These are phyloP conservation scores for Ophiocordyceps unilateralis DNA, from an alignment of 2,329 filamentous ascomycete species.

Conservation along the genomic window DNA sequence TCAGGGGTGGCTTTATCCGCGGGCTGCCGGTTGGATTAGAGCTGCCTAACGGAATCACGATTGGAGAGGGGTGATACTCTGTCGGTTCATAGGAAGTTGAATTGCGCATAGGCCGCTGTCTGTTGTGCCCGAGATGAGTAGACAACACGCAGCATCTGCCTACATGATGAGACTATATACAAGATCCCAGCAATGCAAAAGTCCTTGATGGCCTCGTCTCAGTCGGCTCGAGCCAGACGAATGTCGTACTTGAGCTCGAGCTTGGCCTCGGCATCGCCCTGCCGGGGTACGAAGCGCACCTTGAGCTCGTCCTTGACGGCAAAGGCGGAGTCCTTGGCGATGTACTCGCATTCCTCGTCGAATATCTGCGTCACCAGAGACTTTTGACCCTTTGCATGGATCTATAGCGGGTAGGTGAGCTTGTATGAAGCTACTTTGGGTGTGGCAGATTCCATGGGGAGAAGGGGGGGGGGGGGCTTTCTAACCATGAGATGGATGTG, in stretches of 20 bases:
- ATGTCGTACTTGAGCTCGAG: slow-evolving; percentile 48
- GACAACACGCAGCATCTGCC: no score
- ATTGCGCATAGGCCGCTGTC: neutral
- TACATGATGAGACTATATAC: no score
- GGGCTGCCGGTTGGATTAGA: slow-evolving; percentile 29
- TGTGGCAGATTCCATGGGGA: neutral
- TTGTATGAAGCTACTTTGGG: neutral
- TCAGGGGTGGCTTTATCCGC: slow-evolving; percentile 18
- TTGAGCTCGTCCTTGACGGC: slow-evolving; percentile 34
- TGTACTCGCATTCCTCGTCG: slow-evolving; percentile 45
- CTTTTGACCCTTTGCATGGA: slow-evolving; percentile 40
- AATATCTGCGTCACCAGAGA: slow-evolving; percentile 61
- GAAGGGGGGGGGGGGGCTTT: neutral
- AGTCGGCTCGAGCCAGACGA: slow-evolving; percentile 15
- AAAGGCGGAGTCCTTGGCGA: slow-evolving; percentile 34
- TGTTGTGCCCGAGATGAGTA: no score
- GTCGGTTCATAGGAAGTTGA: no score
- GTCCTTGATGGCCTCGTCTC: no score
- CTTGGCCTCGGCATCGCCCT: slow-evolving; percentile 26
- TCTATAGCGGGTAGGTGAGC: slow-evolving; percentile 6
- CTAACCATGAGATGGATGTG: slow-evolving; percentile 41
- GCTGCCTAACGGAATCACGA: slow-evolving; percentile 28
- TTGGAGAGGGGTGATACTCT: no score
- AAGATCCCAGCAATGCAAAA: no score
- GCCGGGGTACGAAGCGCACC: slow-evolving; percentile 21